These are phyloP conservation scores for Xylaria cubensis DNA, from an alignment of 495 filamentous ascomycete species.

Conservation along the genomic window DNA sequence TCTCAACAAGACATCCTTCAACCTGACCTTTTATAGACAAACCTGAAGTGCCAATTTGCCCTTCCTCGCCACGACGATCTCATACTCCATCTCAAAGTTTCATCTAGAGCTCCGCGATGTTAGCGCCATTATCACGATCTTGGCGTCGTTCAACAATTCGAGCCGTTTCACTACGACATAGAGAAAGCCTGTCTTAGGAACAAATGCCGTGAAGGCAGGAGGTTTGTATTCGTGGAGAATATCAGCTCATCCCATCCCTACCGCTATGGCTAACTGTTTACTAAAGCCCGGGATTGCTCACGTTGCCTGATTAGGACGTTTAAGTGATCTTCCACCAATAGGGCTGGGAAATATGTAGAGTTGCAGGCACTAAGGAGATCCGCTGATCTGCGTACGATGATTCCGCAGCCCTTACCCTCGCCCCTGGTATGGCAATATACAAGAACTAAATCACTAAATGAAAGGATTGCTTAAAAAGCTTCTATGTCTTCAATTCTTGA, in stretches of 20 bases:
- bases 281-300: neutral
- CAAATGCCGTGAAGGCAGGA: neutral
- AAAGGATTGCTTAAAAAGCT: neutral
- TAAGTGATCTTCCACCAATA: conserved; percentile 23
- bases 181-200: neutral
- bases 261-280: neutral
- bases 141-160: neutral
- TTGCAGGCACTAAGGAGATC: neutral
- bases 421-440: neutral
- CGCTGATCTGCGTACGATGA: conserved; percentile 1
- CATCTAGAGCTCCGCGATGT: neutral
- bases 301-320: conserved; percentile 16
- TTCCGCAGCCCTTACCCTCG: neutral
- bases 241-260: conserved; percentile 1
- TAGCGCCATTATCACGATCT: neutral
- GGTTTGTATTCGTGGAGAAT: conserved; percentile 18
- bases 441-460: neutral
- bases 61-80: neutral
- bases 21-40: conserved; percentile 17
- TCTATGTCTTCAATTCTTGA: neutral
- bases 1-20: neutral
- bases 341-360: neutral
- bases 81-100: neutral
- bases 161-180: neutral
- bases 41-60: neutral